Evolutionary conservation across 768 basidiomycete genomes (phyloP).

Genomic region (Rhizopogon rudus): DNA sequence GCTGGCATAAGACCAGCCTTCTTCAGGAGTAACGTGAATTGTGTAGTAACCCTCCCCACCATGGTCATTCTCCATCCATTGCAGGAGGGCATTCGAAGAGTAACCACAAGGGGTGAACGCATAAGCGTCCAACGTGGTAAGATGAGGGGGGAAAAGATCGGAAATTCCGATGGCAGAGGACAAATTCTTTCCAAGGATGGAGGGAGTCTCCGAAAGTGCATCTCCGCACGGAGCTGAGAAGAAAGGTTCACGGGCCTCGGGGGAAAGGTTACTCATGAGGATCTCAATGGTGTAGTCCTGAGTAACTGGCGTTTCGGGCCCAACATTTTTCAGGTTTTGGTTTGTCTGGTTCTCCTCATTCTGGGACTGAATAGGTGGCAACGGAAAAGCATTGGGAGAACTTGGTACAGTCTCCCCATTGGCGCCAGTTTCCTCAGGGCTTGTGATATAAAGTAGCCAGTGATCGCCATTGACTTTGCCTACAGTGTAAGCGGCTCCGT

Average conservation of each 20-base stretch:
- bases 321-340: constrained; percentile 1
- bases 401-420: constrained; percentile 17
- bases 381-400: constrained; percentile 12
- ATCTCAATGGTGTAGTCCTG: constrained; percentile 96
- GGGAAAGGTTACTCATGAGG: constrained; percentile 89
- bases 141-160: constrained; percentile 70
- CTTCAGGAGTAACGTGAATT: constrained; percentile 97
- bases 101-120: constrained; percentile 96
- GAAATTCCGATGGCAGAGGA: constrained; percentile 76
- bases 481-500: constrained; percentile 91
- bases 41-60: constrained; percentile 90
- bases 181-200: constrained; percentile 32
- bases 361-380: constrained; percentile 11
- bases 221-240: constrained; percentile 50
- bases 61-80: constrained; percentile 37
- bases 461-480: constrained; percentile 98
- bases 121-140: constrained; percentile 88
- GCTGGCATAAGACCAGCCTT: constrained; percentile 97
- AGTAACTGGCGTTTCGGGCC: constrained; percentile 12
- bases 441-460: constrained; percentile 94
- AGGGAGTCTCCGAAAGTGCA: constrained; percentile 36
- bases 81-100: constrained; percentile 85
- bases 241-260: constrained; percentile 74
- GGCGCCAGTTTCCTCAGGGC: constrained; percentile 35
- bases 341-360: constrained; percentile 9